Percentiles rank a stretch among this genome's conserved stretches.
Conservation (phyloP, 176 grass and related monocot species). For the Aegilops umbellulata region DNA sequence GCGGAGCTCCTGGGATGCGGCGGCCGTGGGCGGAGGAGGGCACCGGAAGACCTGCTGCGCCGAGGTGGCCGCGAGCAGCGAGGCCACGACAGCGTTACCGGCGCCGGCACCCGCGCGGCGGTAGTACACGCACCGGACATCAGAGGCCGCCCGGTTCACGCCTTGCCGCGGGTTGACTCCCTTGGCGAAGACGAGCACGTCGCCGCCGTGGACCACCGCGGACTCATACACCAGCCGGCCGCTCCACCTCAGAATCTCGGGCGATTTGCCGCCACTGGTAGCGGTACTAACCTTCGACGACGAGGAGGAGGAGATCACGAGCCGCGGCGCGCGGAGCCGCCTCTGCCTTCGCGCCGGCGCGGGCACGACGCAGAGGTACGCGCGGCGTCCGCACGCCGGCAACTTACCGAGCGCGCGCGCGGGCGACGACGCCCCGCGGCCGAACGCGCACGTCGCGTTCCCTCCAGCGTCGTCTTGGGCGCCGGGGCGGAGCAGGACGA, state of each 20-base stretch:
- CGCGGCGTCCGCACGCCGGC: slow-evolving; percentile 10
- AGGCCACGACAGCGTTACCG: not conserved
- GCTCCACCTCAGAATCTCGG: slow-evolving; percentile 47
- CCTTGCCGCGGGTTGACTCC: slow-evolving; percentile 53
- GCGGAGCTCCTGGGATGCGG: not conserved
- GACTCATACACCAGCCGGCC: slow-evolving; percentile 56
- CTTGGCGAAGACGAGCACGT: slow-evolving; percentile 64
- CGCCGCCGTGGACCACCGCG: slow-evolving; percentile 26
- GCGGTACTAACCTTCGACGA: not conserved
- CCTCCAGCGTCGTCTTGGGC: not conserved
- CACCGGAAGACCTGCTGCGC: slow-evolving; percentile 82
- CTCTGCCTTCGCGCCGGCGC: slow-evolving; percentile 20
- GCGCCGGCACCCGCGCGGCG: not conserved
- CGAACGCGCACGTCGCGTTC: slow-evolving; percentile 48
- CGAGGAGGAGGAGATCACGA: not conserved
- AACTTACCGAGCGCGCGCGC: slow-evolving; percentile 30
- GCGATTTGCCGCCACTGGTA: not conserved
- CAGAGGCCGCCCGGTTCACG: slow-evolving; percentile 27
- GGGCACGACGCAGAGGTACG: slow-evolving; percentile 53
- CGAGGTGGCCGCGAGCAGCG: slow-evolving; percentile 40
- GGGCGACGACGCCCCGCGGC: slow-evolving; percentile 22
- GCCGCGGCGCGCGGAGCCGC: slow-evolving; percentile 39
- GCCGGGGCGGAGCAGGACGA: slow-evolving; percentile 36
- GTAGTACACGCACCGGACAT: slow-evolving; percentile 44
- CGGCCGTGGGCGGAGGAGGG: slow-evolving; percentile 11